Base-by-base conservation (phyloP, 768 basidiomycete species). In the Naganishia vaughanmartiniae region DNA sequence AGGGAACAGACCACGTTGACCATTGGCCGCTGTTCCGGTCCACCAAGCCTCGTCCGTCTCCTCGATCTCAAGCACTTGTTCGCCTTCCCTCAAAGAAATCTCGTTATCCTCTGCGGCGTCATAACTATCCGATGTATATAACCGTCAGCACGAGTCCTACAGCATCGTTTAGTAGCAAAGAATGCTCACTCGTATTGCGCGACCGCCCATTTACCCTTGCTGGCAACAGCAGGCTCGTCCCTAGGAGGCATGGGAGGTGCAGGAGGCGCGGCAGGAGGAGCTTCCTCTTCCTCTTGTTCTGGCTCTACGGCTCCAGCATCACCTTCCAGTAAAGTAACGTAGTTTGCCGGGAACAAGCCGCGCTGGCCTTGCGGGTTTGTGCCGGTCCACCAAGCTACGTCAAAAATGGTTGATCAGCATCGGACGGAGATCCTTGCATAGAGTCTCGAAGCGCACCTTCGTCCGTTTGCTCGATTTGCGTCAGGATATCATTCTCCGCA, bases 81-180 rank as follows among this genome's bases (percentile, higher is more conserved):
- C 93, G 31, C 91, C 91, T 79, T 92, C 93, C 34, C 79, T 83
- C 86, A 97, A 92, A 3, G 88, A 85, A 33, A 96, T 82, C 77
- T 96, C 93, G 76, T 97, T 96, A 74, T 93, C 92, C 78, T 96
- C 93, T 0, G 87, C 87, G 0, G 93, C 91, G 12, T 92, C 91
- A 76, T 94, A 95, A 73, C 91, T 93, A 66, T 4, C 54, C 17
- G n/a, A 42, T 6, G 58, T 9, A 66, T 15, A 2, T 7, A 2
- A 42, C 5, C 42, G 14, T 42, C 14, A 15, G 9, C 42, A 42
- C 10, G 10, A 42, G 9, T 12, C 12, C 34, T 4, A 4, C 6
- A 36, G 6, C 42, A 42, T 42, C 42, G 17, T 42, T 15, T 89
- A 74, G 0, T 88, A 89, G 34, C 89, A 78, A 0, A 89, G 89